phyloP scores from a whole-genome alignment of 1,139 yeast genomes.

The Yamadazyma songkhlaensis region DNA sequence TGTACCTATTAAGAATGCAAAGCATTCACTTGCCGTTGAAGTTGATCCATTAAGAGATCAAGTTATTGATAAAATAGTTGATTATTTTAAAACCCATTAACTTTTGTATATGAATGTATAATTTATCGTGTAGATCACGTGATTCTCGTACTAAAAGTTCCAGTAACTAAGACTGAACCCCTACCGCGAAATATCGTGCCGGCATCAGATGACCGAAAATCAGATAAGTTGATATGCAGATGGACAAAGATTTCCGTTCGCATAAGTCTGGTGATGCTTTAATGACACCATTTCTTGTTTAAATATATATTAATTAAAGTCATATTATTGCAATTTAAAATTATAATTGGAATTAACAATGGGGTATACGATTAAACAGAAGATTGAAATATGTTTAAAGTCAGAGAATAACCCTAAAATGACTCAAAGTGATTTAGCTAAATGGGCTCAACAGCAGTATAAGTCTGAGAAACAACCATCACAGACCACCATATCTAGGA shows the following conservation, averaged over 20 bases:
- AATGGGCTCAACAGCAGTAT: conserved; percentile 59
- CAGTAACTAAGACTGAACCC: no score
- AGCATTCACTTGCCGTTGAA: conserved; percentile 49
- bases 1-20: conserved; percentile 28
- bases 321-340: not conserved
- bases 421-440: conserved; percentile 67
- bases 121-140: no score
- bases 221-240: no score
- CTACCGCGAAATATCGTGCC: no score
- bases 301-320: not conserved
- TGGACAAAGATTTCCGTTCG: conserved; percentile 6
- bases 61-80: conserved; percentile 17
- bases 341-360: conserved; percentile 18
- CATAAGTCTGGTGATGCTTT: conserved; percentile 12
- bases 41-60: conserved; percentile 31
- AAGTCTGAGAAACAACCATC: conserved; percentile 55
- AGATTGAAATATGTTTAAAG: conserved; percentile 64
- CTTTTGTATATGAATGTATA: not conserved
- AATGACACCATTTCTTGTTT: not conserved
- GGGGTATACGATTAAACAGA: conserved; percentile 63
- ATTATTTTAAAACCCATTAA: conserved; percentile 6
- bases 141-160: no score
- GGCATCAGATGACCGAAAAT: no score
- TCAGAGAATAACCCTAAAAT: conserved; percentile 63
- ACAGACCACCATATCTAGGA: conserved; percentile 65